Conservation (phyloP, 345 rosid species). For the Schrenkiella parvula region DNA sequence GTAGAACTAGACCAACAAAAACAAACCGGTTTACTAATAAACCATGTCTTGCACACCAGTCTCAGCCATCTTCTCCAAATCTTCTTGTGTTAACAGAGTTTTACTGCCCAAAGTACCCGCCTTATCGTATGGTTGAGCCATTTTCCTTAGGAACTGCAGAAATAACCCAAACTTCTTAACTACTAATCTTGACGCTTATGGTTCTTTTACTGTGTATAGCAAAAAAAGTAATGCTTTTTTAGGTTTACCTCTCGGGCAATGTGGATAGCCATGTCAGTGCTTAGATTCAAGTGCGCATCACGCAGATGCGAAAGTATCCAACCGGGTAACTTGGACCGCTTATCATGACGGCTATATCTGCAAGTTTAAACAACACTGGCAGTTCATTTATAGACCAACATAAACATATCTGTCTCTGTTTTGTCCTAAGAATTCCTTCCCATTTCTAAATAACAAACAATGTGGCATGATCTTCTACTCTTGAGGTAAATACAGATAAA, state of each 20-base stretch:
- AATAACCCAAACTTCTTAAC: neutral
- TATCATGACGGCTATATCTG: conserved; percentile 95
- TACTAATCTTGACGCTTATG: too few species aligned
- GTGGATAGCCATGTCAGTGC: conserved; percentile 94
- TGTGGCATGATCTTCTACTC: neutral
- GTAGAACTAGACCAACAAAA: too few species aligned
- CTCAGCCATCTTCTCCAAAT: conserved; percentile 74
- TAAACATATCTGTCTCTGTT: neutral
- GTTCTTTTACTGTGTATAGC: neutral
- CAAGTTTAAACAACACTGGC: conserved; percentile 1
- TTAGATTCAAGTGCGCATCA: conserved; percentile 80
- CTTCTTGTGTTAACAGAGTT: conserved; percentile 79
- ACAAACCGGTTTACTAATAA: neutral
- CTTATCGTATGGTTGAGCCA: conserved; percentile 95
- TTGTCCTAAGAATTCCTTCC: neutral
- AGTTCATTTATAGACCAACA: neutral
- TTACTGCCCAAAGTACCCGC: conserved; percentile 47
- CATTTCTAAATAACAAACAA: neutral
- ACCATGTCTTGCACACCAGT: conserved; percentile 41
- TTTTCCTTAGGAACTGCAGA: conserved; percentile 75
- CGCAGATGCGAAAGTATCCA: conserved; percentile 87
- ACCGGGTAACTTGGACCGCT: conserved; percentile 79
- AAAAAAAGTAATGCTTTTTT: neutral
- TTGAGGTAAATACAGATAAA: neutral
- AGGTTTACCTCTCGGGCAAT: conserved; percentile 76